phyloP scores from a whole-genome alignment of 768 basidiomycete genomes.

The Psilocybe tampanensis region DNA sequence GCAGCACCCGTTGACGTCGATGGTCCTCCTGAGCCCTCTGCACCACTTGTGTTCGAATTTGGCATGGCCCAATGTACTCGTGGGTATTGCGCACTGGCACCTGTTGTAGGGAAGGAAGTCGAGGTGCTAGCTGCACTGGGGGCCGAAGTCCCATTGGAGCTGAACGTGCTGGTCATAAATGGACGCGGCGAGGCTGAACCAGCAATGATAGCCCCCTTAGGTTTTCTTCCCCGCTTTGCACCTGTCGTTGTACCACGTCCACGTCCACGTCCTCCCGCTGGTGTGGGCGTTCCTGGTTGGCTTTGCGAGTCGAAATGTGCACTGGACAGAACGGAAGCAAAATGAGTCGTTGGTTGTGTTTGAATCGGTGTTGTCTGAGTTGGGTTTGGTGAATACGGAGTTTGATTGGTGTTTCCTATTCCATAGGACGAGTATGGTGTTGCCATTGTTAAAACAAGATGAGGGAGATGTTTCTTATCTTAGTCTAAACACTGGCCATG shows the following conservation, averaged over 20 bases:
- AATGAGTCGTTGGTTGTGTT: constrained; percentile 8
- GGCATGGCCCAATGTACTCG: constrained; percentile 42
- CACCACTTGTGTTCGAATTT: background rate
- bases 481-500: too few species aligned
- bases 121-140: constrained; percentile 5
- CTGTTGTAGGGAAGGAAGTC: constrained; percentile 7
- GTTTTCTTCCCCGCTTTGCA: constrained; percentile 51
- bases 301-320: constrained; percentile 16
- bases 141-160: constrained; percentile 1
- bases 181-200: constrained; percentile 31
- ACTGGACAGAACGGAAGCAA: constrained; percentile 19
- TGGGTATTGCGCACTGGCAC: constrained; percentile 29
- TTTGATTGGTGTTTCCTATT: background rate
- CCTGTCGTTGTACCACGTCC: constrained; percentile 34
- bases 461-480: too few species aligned
- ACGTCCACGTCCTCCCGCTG: constrained; percentile 32
- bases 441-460: constrained; percentile 6
- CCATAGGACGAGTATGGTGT: constrained; percentile 13
- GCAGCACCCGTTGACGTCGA: background rate
- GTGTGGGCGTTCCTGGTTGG: constrained; percentile 28
- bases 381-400: background rate
- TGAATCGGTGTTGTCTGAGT: constrained; percentile 3
- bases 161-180: constrained; percentile 18
- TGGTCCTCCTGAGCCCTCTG: background rate
- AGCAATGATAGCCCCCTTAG: constrained; percentile 36